A percentile compares a stretch with the other conserved stretches of the same genome.
These are phyloP conservation scores for Zelopaecilomyces penicillatus DNA, from an alignment of 2,329 filamentous ascomycete genomes.

Conservation along the genomic window DNA sequence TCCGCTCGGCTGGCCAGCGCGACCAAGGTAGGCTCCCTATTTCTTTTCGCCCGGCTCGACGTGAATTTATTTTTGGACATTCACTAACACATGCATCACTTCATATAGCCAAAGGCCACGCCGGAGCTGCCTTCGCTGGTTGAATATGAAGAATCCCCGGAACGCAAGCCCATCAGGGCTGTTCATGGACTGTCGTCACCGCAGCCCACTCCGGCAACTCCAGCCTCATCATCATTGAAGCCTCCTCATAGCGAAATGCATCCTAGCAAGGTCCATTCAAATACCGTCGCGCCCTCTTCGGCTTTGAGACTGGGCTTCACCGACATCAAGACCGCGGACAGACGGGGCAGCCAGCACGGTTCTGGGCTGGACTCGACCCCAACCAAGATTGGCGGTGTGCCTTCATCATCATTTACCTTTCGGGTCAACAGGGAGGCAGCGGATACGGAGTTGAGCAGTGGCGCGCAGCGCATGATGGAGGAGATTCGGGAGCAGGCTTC, in stretches of 20 bases:
- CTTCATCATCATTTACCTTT: constrained; percentile 59
- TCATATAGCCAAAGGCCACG: constrained; percentile 20
- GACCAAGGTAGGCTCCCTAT: constrained; percentile 23
- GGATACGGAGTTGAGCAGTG: constrained; percentile 50
- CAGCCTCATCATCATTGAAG: constrained; percentile 58
- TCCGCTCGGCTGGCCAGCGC: constrained; percentile 34
- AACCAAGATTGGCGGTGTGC: constrained; percentile 44
- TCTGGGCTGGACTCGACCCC: constrained; percentile 49
- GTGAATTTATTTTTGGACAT: too few species aligned
- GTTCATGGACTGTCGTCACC: constrained; percentile 26
- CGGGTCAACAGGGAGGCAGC: constrained; percentile 49
- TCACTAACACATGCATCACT: not conserved
- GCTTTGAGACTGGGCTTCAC: constrained; percentile 76
- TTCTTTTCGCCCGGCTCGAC: not conserved
- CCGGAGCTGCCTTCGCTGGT: constrained; percentile 32
- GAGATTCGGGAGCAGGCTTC: constrained; percentile 65
- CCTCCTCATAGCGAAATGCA: constrained; percentile 81
- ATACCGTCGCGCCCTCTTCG: constrained; percentile 68
- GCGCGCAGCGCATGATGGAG: constrained; percentile 52
- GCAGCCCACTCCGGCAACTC: constrained; percentile 41
- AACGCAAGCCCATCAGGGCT: constrained; percentile 18
- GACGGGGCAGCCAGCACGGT: constrained; percentile 23
- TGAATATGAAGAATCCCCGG: constrained; percentile 34
- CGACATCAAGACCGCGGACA: constrained; percentile 46
- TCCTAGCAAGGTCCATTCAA: constrained; percentile 71